Evolutionary conservation across 2,329 filamentous ascomycete genomes (phyloP), one percentile per base, ranked within the genome.

Genomic region (Penicillium sp.): DNA sequence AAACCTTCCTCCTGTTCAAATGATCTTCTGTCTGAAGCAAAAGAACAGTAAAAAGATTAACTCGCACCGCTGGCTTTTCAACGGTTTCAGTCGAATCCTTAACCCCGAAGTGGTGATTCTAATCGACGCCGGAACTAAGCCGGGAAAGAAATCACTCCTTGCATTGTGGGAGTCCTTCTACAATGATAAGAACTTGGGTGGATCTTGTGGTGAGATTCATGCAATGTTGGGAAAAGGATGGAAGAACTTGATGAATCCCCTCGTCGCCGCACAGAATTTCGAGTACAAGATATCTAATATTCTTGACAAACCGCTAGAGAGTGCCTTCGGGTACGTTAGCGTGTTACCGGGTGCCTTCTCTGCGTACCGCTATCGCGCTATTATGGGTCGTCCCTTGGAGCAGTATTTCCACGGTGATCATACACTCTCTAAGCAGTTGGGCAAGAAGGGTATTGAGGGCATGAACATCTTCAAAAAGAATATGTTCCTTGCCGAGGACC

Each of bases 381-480:
- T 97, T 71, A 96, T 97, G 91, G 93, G 93, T 59, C 86, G 93
- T 54, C 93, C 93, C 42, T 82, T 97, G 27, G 93, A 97, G 78
- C 93, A 97, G 80, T 97, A 97, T 79, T 97, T 97, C 86, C 93
- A 97, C 77, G 93, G 93, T 83, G 93, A 97, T 72, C 93, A 97
- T 78, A 97, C 93, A 1, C 84, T 97, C 27, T 96, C 93, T 60
- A 93, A 93, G 79, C 87, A 93, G 67, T 86, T 97, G 52, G 93
- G 93, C 66, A 96, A 96, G 81, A 97, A 97, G 84, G 93, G 93
- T 85, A 97, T 97, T 68, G 93, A 97, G 75, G 93, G 93, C 70
- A 97, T 97, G 93, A 97, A 97, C 79, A 97, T 97, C 76, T 97
- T 97, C 89, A 97, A 97, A 82, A 97, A 97, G 86, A 97, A 97